phyloP scores from a whole-genome alignment of 768 basidiomycete genomes.

The Astraeus odoratus region DNA sequence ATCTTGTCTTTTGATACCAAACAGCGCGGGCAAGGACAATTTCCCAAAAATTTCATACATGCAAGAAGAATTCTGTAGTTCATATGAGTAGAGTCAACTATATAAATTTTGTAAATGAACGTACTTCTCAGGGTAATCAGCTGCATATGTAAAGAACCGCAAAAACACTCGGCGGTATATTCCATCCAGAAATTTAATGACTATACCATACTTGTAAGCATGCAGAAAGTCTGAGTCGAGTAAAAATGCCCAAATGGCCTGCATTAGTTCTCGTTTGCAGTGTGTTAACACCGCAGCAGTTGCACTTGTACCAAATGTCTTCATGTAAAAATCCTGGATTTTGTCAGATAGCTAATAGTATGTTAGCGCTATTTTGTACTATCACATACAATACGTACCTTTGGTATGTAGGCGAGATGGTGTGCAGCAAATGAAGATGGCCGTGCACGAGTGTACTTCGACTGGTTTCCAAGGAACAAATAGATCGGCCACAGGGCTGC shows the following conservation, averaged over 20 bases:
- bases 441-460: conserved; percentile 6
- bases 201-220: conserved; percentile 17
- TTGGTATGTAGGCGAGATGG: conserved; percentile 17
- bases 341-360: conserved; percentile 11
- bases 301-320: background rate
- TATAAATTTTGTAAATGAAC: conserved; percentile 1
- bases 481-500: conserved; percentile 13
- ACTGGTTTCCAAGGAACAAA: conserved; percentile 11
- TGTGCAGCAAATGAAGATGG: conserved; percentile 9
- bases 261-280: conserved; percentile 18
- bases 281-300: conserved; percentile 7
- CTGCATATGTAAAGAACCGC: conserved; percentile 19
- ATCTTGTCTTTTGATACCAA: conserved; percentile 7
- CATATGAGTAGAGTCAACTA: conserved; percentile 6
- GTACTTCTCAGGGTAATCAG: conserved; percentile 29
- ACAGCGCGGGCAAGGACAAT: conserved; percentile 18
- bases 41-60: conserved; percentile 12
- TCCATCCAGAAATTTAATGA: conserved; percentile 15
- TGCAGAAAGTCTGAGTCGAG: conserved; percentile 19
- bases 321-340: conserved; percentile 7
- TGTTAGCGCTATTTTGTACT: background rate
- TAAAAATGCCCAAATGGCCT: conserved; percentile 16
- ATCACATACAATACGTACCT: background rate
- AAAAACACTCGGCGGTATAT: conserved; percentile 10
- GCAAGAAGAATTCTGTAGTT: conserved; percentile 13